Percentiles rank a stretch among this genome's conserved stretches.
Evolutionary conservation across 129 eudicot species (phyloP).

Genomic region (Lonicera japonica): DNA sequence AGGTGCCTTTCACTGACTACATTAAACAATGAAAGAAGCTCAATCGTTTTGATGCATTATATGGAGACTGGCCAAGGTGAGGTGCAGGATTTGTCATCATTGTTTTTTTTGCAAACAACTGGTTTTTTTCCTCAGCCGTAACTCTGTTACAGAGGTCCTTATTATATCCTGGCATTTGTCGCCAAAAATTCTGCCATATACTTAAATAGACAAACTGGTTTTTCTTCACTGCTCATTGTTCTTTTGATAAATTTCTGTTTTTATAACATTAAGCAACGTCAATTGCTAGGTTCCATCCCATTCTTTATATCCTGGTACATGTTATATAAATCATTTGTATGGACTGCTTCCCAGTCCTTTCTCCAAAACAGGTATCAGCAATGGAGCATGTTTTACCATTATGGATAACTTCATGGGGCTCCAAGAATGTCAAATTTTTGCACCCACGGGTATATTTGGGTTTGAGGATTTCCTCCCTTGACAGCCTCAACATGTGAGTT

Average conservation of each 20-base stretch:
- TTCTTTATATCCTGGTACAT: neutral
- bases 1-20: constrained; percentile 72
- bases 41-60: constrained; percentile 65
- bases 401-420: constrained; percentile 71
- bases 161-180: no score
- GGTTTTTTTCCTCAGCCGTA: neutral
- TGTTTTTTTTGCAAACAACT: constrained; percentile 5
- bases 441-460: constrained; percentile 54
- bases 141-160: neutral
- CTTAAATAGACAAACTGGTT: no score
- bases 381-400: constrained; percentile 85
- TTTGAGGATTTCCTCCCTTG: constrained; percentile 67
- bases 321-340: constrained; percentile 14
- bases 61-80: constrained; percentile 77
- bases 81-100: constrained; percentile 12
- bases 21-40: constrained; percentile 80
- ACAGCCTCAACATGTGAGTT: constrained; percentile 57
- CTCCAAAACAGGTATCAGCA: constrained; percentile 63
- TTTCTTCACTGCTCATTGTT: no score
- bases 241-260: no score
- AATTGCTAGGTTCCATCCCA: neutral
- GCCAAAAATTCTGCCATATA: no score
- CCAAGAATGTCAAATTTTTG: constrained; percentile 29
- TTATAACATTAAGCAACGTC: neutral
- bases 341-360: constrained; percentile 47